These are phyloP conservation scores for Hordeum marinum DNA, from an alignment of 176 grass and related monocot genomes.

Conservation along the genomic window DNA sequence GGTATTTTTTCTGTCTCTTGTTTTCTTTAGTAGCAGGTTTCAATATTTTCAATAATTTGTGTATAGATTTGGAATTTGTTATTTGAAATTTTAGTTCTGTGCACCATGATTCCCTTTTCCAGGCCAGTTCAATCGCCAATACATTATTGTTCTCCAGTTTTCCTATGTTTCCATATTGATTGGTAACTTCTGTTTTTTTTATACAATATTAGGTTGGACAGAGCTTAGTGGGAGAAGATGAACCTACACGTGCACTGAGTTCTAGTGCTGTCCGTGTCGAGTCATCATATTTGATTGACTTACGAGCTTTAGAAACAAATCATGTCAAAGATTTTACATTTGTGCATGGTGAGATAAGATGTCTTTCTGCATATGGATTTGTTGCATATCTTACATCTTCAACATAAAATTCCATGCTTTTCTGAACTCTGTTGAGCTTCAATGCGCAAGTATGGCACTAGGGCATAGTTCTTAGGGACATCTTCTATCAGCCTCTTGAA, in stretches of 20 bases:
- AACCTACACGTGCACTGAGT: conserved; percentile 45
- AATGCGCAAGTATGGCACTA: conserved; percentile 3
- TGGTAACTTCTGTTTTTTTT: background rate
- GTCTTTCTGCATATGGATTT: background rate
- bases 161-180: conserved; percentile 4
- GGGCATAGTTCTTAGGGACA: background rate
- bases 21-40: background rate
- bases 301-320: conserved; percentile 72
- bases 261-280: conserved; percentile 57
- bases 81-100: background rate
- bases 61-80: background rate
- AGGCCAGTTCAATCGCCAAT: background rate
- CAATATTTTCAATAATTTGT: background rate
- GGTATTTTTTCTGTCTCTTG: conserved; percentile 15
- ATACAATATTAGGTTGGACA: conserved; percentile 62
- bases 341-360: conserved; percentile 78
- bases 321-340: conserved; percentile 95
- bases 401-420: background rate
- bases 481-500: background rate
- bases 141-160: background rate
- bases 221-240: conserved; percentile 87
- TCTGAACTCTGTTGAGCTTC: conserved; percentile 12
- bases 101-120: conserved; percentile 1
- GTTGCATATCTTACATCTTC: conserved; percentile 8
- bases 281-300: conserved; percentile 84